Evolutionary conservation across 495 filamentous ascomycete species (phyloP).

Genomic region (Evernia prunastri): DNA sequence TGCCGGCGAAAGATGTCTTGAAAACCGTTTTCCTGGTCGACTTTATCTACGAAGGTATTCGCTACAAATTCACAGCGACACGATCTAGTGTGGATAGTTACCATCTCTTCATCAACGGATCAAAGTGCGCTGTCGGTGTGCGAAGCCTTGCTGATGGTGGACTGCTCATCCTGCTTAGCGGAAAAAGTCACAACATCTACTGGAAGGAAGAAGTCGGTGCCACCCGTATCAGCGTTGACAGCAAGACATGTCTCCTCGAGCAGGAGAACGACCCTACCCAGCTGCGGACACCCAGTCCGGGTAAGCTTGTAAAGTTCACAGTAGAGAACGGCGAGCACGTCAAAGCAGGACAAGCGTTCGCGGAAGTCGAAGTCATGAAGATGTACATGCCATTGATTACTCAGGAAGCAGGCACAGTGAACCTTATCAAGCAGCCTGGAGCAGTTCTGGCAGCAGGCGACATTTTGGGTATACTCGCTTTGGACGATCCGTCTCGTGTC

Average conservation of each 20-base stretch:
- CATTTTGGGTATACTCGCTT: slow-evolving; percentile 92
- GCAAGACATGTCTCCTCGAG: slow-evolving; percentile 95
- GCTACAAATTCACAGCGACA: slow-evolving; percentile 98
- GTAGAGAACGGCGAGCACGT: slow-evolving; percentile 97
- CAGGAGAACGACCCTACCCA: slow-evolving; percentile 99
- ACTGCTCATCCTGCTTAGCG: slow-evolving; percentile 81
- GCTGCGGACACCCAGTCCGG: slow-evolving; percentile 86
- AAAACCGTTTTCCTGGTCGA: slow-evolving; percentile 98
- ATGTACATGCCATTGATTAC: slow-evolving; percentile 99
- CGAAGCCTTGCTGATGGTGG: slow-evolving; percentile 90
- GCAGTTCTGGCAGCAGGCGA: slow-evolving; percentile 97
- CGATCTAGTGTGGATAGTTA: slow-evolving; percentile 90
- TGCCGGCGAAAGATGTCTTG: slow-evolving; percentile 88
- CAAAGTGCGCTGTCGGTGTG: slow-evolving; percentile 90
- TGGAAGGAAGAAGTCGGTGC: slow-evolving; percentile 98
- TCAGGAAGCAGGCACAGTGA: slow-evolving; percentile 94
- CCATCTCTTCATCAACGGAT: slow-evolving; percentile 98
- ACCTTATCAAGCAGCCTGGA: slow-evolving; percentile 98
- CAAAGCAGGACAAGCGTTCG: slow-evolving; percentile 85
- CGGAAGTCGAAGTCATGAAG: slow-evolving; percentile 99
- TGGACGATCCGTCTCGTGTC: slow-evolving; percentile 93
- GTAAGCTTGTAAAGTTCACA: slow-evolving; percentile 97
- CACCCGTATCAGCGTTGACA: slow-evolving; percentile 90
- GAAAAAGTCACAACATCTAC: slow-evolving; percentile 95
- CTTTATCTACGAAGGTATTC: slow-evolving; percentile 93